phyloP scores from a whole-genome alignment of 306 rosid species.

The Carpinus fangiana region DNA sequence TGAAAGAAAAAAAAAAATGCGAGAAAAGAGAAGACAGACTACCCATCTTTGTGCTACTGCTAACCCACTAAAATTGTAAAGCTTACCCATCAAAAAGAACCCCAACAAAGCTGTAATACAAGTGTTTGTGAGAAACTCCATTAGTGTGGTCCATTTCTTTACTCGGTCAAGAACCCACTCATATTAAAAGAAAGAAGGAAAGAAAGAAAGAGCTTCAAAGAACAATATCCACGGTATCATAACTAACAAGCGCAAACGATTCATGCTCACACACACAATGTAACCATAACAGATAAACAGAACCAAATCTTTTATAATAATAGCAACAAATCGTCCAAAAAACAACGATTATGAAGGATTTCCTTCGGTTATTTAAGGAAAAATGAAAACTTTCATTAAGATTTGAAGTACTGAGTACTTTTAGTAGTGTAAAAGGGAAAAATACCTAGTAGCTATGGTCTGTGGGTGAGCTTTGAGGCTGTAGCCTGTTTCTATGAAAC shows the following conservation, averaged over 20 bases:
- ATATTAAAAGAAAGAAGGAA: background rate
- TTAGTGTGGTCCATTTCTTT: background rate
- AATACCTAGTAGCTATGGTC: background rate
- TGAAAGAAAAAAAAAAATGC: too few species aligned
- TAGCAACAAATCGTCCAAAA: background rate
- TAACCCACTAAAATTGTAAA: background rate
- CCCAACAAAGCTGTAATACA: background rate
- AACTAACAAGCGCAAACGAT: background rate
- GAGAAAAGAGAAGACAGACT: too few species aligned
- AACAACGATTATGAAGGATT: background rate
- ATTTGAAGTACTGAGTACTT: background rate
- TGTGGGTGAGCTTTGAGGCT: background rate
- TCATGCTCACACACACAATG: background rate
- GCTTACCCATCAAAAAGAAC: background rate
- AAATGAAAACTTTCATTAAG: background rate
- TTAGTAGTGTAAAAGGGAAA: background rate
- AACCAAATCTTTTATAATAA: background rate
- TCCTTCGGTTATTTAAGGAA: background rate
- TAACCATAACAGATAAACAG: background rate
- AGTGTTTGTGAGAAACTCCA: background rate
- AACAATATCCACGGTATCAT: background rate
- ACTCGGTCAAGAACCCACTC: background rate
- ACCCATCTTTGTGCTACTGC: background rate
- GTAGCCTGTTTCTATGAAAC: background rate
- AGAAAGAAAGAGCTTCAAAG: background rate